Evolutionary conservation across 169 alveolate species (phyloP).

Genomic region (Cryptosporidium viatorum): DNA sequence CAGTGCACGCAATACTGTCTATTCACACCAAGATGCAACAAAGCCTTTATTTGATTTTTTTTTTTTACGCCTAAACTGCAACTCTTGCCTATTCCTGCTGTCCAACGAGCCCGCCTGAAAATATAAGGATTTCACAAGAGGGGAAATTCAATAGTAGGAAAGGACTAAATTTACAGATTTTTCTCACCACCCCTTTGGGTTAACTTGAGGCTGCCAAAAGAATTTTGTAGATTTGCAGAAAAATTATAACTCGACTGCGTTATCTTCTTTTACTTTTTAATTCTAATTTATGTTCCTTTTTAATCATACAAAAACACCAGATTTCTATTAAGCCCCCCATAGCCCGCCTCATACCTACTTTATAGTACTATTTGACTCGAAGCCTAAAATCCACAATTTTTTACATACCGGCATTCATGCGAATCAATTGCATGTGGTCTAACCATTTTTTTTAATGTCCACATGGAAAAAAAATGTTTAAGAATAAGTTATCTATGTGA

Average conservation of each 20-base stretch:
- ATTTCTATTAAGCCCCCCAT: neutral
- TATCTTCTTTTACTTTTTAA: neutral
- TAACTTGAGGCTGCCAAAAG: neutral
- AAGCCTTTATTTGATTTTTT: conserved; percentile 10
- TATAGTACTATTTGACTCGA: neutral
- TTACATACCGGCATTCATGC: conserved; percentile 11
- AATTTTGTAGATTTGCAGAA: neutral
- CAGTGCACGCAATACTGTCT: conserved; percentile 75
- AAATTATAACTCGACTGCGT: neutral
- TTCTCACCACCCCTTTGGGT: neutral
- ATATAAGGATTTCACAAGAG: conserved; percentile 72
- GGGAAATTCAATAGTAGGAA: conserved; percentile 19
- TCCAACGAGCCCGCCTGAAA: conserved; percentile 74
- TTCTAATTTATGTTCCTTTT: neutral
- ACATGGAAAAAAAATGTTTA: neutral
- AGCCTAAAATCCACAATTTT: neutral
- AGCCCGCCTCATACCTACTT: neutral
- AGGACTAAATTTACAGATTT: conserved; percentile 18
- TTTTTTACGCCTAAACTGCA: conserved; percentile 66
- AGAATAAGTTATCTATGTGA: no score
- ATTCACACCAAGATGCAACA: conserved; percentile 72
- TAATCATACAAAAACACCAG: neutral
- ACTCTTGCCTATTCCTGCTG: conserved; percentile 63
- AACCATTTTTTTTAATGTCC: neutral
- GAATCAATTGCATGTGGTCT: neutral